Conservation (phyloP, 2,329 filamentous ascomycete species). For the Tolypocladium endophyticum region DNA sequence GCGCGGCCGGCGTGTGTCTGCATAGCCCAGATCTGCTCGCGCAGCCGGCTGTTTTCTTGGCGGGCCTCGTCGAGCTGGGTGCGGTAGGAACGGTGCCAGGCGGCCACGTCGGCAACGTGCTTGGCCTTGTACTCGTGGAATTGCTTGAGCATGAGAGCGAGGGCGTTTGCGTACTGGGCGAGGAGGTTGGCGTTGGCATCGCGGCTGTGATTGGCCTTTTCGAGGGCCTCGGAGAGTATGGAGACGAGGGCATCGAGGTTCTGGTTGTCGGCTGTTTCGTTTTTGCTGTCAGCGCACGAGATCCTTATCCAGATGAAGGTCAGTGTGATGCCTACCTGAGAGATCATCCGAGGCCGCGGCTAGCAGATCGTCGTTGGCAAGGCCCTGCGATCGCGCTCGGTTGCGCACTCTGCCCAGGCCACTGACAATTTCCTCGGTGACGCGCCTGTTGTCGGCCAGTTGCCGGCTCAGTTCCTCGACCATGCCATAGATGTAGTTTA, state of each 20-base stretch:
- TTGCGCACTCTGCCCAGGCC: constrained; percentile 51
- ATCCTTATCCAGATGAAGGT: neutral
- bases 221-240: constrained; percentile 49
- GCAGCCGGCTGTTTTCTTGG: constrained; percentile 50
- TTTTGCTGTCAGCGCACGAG: neutral
- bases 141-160: constrained; percentile 49
- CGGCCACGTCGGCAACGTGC: constrained; percentile 48
- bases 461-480: constrained; percentile 56
- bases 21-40: constrained; percentile 59
- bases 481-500: constrained; percentile 59
- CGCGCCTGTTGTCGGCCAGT: constrained; percentile 49
- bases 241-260: constrained; percentile 54
- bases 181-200: constrained; percentile 51
- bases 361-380: constrained; percentile 50
- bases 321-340: constrained; percentile 29
- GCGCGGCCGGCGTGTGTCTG: constrained; percentile 48
- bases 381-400: constrained; percentile 38
- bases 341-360: constrained; percentile 44
- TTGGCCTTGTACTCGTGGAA: constrained; percentile 57
- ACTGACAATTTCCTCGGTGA: constrained; percentile 54
- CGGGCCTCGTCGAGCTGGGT: constrained; percentile 54
- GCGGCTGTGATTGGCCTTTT: constrained; percentile 48
- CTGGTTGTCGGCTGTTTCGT: constrained; percentile 40
- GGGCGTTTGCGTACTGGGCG: constrained; percentile 44
- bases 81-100: constrained; percentile 58